Percentiles rank a stretch among this genome's conserved stretches.
phyloP scores from a whole-genome alignment of 192 early-diverging fungal species.

The Pecoramyces ruminantium region DNA sequence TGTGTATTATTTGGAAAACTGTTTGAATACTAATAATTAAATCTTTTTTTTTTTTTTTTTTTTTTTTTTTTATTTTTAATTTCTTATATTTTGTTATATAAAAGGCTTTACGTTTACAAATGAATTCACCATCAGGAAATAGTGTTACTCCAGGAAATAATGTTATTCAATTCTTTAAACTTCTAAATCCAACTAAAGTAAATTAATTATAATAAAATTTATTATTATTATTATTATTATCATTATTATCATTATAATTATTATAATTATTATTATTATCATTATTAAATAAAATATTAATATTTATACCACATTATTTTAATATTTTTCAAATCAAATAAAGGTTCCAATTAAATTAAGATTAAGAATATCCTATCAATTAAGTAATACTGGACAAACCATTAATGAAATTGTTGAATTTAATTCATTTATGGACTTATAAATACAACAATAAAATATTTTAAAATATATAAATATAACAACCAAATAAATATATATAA shows the following conservation, averaged over 20 bases:
- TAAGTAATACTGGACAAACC: background rate
- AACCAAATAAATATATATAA: no score
- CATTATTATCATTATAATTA: no score
- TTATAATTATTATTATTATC: no score
- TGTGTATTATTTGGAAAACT: no score
- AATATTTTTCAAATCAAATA: background rate
- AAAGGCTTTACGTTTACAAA: slow-evolving; percentile 62
- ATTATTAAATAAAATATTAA: no score
- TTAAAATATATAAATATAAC: no score
- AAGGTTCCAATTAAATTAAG: slow-evolving; percentile 5
- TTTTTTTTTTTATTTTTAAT: no score
- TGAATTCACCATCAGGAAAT: slow-evolving; percentile 59
- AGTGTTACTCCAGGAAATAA: slow-evolving; percentile 32
- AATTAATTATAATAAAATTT: background rate
- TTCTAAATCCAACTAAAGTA: slow-evolving; percentile 67
- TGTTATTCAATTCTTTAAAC: slow-evolving; percentile 63
- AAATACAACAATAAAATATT: background rate
- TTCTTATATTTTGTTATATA: no score
- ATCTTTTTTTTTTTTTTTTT: no score
- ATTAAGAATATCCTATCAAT: slow-evolving; percentile 1
- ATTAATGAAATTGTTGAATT: slow-evolving; percentile 1
- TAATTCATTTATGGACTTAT: background rate
- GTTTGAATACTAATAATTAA: no score
- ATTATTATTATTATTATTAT: background rate
- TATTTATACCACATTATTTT: no score